A percentile compares a stretch with the other conserved stretches of the same genome.
These are phyloP conservation scores for Ceratocystis lukuohia DNA, from an alignment of 2,329 filamentous ascomycete species.

Conservation along the genomic window DNA sequence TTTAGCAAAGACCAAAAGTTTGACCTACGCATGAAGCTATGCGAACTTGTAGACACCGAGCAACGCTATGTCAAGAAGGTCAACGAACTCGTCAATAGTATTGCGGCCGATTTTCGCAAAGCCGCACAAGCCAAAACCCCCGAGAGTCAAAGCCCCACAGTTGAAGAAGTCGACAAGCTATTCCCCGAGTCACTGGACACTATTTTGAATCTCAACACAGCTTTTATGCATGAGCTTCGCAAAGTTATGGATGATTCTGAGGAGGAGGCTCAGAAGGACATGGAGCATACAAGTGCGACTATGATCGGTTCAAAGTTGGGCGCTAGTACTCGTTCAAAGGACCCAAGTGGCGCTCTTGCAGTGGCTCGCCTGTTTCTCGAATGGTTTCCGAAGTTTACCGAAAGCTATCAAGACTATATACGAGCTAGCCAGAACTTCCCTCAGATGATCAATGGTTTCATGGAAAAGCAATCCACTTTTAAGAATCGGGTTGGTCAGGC, in stretches of 20 bases:
- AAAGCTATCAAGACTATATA: conserved; percentile 89
- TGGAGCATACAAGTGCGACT: conserved; percentile 43
- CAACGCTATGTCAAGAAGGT: conserved; percentile 86
- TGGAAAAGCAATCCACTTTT: conserved; percentile 72
- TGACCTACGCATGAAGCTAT: conserved; percentile 74
- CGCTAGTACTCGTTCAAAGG: conserved; percentile 39
- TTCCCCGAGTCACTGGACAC: conserved; percentile 71
- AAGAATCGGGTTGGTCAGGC: conserved; percentile 65
- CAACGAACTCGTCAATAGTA: conserved; percentile 64
- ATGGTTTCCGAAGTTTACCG: conserved; percentile 86
- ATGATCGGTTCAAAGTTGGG: conserved; percentile 33
- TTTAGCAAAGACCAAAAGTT: conserved; percentile 75
- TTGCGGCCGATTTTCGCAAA: conserved; percentile 67
- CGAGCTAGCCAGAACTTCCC: conserved; percentile 79
- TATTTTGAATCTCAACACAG: conserved; percentile 70
- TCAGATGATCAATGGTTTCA: conserved; percentile 62
- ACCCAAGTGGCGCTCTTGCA: conserved; percentile 63
- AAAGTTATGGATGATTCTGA: conserved; percentile 71
- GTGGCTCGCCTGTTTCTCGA: conserved; percentile 73
- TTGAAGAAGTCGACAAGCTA: conserved; percentile 57
- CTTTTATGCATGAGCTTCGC: conserved; percentile 64
- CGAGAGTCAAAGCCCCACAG: conserved; percentile 56
- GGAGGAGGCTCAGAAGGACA: conserved; percentile 61
- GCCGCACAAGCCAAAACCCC: conserved; percentile 46
- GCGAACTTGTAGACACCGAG: conserved; percentile 83